Evolutionary conservation across 2,329 filamentous ascomycete species (phyloP).

Genomic region (Aureobasidium musti): DNA sequence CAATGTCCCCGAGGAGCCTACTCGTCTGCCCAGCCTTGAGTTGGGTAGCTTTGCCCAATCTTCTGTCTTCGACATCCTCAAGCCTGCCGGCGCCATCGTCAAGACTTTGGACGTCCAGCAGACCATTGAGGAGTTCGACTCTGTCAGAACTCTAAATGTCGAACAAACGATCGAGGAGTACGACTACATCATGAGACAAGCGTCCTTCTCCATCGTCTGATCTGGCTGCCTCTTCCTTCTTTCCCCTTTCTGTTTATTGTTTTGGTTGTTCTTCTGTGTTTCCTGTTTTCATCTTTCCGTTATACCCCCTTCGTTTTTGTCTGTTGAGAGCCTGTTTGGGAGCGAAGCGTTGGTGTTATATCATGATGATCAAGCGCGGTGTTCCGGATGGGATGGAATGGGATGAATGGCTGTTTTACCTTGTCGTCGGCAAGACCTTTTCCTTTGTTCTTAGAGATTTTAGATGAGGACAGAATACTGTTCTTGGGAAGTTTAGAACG

Average conservation of each 20-base stretch:
- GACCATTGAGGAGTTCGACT: background rate
- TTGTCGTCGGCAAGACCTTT: background rate
- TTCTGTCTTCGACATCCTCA: slow-evolving; percentile 20
- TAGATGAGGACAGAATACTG: background rate
- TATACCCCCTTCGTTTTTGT: slow-evolving; percentile 20
- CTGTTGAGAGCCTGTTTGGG: slow-evolving; percentile 5
- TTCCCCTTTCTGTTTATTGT: background rate
- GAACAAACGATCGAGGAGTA: slow-evolving; percentile 15
- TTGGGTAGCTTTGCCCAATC: slow-evolving; percentile 12
- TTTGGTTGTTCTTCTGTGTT: background rate
- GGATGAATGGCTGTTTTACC: slow-evolving; percentile 2
- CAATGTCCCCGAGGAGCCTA: background rate
- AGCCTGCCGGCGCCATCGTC: slow-evolving; percentile 20
- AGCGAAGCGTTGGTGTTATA: slow-evolving; percentile 17
- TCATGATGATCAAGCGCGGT: slow-evolving; percentile 22
- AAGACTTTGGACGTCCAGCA: slow-evolving; percentile 16
- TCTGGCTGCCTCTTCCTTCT: background rate
- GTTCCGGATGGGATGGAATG: slow-evolving; percentile 8
- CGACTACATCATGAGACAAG: slow-evolving; percentile 19
- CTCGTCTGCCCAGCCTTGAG: slow-evolving; percentile 19
- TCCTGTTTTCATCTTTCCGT: background rate
- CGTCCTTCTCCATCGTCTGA: slow-evolving; percentile 9
- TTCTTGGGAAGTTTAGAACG: background rate
- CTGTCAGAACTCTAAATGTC: background rate
- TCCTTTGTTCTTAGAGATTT: slow-evolving; percentile 6